Conservation (phyloP, 1,284 basidiomycete genomes). For the Trametes hirsuta region DNA sequence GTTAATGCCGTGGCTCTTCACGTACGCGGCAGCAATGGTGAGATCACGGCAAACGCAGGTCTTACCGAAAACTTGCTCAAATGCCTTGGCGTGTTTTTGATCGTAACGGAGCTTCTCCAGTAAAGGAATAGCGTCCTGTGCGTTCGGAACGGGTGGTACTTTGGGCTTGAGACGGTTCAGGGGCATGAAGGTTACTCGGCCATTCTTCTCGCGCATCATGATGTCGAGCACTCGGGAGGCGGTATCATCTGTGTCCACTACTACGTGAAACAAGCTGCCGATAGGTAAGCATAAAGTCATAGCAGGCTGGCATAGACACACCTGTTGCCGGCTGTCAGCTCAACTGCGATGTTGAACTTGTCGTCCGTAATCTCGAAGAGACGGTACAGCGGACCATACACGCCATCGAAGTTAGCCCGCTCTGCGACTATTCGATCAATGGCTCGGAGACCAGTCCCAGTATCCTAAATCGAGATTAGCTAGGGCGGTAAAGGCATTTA, state of each 20-base stretch:
- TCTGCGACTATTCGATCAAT: conserved; percentile 79
- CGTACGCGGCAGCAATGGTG: conserved; percentile 91
- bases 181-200: conserved; percentile 98
- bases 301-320: conserved; percentile 33
- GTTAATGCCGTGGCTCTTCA: conserved; percentile 92
- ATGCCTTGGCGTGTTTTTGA: conserved; percentile 74
- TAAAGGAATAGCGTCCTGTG: conserved; percentile 88
- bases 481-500: no score
- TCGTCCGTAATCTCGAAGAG: conserved; percentile 90
- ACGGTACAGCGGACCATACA: conserved; percentile 93
- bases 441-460: conserved; percentile 83
- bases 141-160: conserved; percentile 67
- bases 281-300: background rate
- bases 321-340: conserved; percentile 95
- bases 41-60: conserved; percentile 95
- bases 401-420: conserved; percentile 73
- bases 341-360: conserved; percentile 92
- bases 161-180: conserved; percentile 94
- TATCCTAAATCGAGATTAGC: conserved; percentile 63
- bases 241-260: conserved; percentile 95
- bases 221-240: conserved; percentile 87
- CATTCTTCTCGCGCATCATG: conserved; percentile 91
- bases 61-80: conserved; percentile 98
- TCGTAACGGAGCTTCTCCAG: conserved; percentile 86
- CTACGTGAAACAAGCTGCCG: conserved; percentile 91